Percentiles rank a stretch among this genome's conserved stretches.
Conservation (phyloP, 2,329 filamentous ascomycete genomes). For the Harringtonia lauricola region DNA sequence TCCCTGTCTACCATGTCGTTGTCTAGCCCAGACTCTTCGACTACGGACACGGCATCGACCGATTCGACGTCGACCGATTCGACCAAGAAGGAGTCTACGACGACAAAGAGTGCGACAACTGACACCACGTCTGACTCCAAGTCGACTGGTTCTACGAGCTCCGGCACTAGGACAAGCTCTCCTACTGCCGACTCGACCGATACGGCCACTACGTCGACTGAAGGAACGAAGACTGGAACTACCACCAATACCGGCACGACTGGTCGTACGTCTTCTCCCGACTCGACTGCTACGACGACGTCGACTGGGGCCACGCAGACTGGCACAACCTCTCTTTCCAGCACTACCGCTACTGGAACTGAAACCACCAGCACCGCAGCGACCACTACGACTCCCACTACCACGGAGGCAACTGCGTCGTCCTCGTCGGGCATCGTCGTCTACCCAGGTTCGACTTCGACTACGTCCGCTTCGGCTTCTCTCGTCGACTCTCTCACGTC, state of each 20-base stretch:
- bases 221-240: neutral
- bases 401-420: neutral
- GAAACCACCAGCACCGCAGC: neutral
- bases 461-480: neutral
- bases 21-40: neutral
- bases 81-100: neutral
- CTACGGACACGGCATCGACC: neutral
- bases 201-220: neutral
- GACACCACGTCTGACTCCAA: neutral
- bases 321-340: neutral
- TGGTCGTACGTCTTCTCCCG: neutral
- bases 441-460: neutral
- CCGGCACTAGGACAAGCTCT: too few relatives aligned
- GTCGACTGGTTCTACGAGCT: neutral
- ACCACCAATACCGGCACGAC: neutral
- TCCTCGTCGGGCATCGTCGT: constrained; percentile 8
- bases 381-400: neutral
- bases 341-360: neutral
- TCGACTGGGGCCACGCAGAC: neutral
- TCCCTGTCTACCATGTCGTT: neutral
- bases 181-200: neutral
- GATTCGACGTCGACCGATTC: constrained; percentile 5
- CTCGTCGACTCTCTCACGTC: neutral
- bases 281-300: neutral
- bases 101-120: neutral